phyloP scores from a whole-genome alignment of 1,139 yeast genomes.

The Kurtzmaniella natalensis region DNA sequence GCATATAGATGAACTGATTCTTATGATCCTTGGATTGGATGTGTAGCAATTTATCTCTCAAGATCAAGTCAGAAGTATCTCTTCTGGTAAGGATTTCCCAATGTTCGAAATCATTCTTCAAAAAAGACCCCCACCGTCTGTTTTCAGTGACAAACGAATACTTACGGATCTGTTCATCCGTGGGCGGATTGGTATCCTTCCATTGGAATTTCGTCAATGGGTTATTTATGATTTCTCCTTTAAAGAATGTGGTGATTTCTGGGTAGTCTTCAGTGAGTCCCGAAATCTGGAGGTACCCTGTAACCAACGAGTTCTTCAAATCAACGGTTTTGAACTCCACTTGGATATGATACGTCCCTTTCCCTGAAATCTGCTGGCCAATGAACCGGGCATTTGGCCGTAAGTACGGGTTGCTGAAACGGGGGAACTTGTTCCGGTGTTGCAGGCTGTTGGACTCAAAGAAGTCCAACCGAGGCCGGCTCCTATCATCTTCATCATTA shows the following conservation, averaged over 20 bases:
- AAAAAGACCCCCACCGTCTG: slow-evolving; percentile 55
- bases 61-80: slow-evolving; percentile 20
- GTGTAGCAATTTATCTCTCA: slow-evolving; percentile 22
- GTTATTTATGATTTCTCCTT: slow-evolving; percentile 77
- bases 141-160: slow-evolving; percentile 42
- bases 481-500: not conserved
- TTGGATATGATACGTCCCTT: slow-evolving; percentile 59
- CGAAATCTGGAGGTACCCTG: slow-evolving; percentile 76
- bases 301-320: slow-evolving; percentile 52
- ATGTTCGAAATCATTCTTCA: slow-evolving; percentile 73
- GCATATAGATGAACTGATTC: slow-evolving; percentile 63
- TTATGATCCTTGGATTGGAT: slow-evolving; percentile 29
- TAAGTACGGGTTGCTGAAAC: slow-evolving; percentile 35
- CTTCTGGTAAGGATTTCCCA: slow-evolving; percentile 73
- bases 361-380: slow-evolving; percentile 76
- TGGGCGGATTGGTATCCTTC: slow-evolving; percentile 11
- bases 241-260: slow-evolving; percentile 79
- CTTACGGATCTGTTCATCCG: slow-evolving; percentile 15
- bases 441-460: not conserved
- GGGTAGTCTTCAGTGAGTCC: slow-evolving; percentile 78
- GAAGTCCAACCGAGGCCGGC: not conserved
- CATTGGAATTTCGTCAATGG: slow-evolving; percentile 26
- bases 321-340: slow-evolving; percentile 74
- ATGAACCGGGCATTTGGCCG: slow-evolving; percentile 60
- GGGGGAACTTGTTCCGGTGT: slow-evolving; percentile 11